A percentile compares a stretch with the other conserved stretches of the same genome.
phyloP scores from a whole-genome alignment of 768 basidiomycete species.

The Tephrocybe sp. region DNA sequence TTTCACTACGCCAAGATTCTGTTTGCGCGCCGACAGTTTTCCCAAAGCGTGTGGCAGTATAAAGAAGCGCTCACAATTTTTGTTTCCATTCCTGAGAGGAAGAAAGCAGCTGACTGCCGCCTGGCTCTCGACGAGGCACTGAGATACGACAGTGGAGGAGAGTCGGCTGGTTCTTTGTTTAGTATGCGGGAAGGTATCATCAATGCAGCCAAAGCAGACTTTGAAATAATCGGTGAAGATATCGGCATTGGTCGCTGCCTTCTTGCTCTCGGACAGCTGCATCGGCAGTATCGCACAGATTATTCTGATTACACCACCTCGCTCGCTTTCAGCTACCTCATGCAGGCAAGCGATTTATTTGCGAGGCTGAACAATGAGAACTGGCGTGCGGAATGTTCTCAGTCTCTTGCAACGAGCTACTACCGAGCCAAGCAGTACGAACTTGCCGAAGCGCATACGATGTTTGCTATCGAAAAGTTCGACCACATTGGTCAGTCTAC shows the following conservation, averaged over 20 bases:
- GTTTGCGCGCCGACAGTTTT: not conserved
- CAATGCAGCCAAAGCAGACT: not conserved
- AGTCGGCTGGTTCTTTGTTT: not conserved
- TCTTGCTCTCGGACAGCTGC: not conserved
- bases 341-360: not conserved
- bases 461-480: not conserved
- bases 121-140: not conserved
- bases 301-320: not conserved
- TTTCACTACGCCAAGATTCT: not conserved
- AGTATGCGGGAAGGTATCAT: not conserved
- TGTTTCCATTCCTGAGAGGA: not conserved
- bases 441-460: not conserved
- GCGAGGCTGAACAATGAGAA: not conserved
- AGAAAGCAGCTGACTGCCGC: not conserved
- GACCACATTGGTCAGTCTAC: not conserved
- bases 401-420: not conserved
- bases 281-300: not conserved
- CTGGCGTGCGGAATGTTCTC: not conserved
- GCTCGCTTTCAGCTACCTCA: not conserved
- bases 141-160: too few relatives aligned
- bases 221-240: not conserved
- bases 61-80: not conserved
- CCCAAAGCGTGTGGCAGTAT: not conserved
- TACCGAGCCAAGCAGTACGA: not conserved
- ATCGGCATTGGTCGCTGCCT: not conserved